phyloP scores from a whole-genome alignment of 805 yeast species.

The Candida tallmaniae region DNA sequence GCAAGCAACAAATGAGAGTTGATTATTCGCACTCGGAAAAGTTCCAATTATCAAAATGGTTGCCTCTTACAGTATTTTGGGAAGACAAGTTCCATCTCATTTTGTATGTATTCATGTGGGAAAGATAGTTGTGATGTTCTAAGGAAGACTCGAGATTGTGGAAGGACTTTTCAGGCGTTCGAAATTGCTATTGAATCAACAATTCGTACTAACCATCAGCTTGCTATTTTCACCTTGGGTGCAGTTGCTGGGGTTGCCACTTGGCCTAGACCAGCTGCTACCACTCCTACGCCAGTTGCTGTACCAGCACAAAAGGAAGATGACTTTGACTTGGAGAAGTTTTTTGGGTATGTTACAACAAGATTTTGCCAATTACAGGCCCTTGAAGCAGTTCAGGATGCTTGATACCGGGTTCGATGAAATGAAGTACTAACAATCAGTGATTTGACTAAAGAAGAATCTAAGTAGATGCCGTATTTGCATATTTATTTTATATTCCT shows the following conservation, averaged over 20 bases:
- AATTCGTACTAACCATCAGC: conserved; percentile 22
- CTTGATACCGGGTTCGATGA: too few species aligned
- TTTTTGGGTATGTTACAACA: conserved; percentile 33
- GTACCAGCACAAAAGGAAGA: conserved; percentile 29
- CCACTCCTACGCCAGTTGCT: conserved; percentile 18
- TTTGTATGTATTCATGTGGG: conserved; percentile 39
- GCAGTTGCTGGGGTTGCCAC: conserved; percentile 34
- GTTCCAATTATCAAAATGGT: conserved; percentile 22
- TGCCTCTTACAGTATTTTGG: conserved; percentile 39
- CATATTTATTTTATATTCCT: too few species aligned
- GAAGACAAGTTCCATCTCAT: conserved; percentile 43
- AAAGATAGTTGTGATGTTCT: too few species aligned
- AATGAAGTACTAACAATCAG: conserved; percentile 22
- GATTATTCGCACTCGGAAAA: neutral
- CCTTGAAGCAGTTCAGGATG: too few species aligned
- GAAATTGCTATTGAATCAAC: neutral
- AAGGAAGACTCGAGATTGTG: too few species aligned
- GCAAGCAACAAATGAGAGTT: conserved; percentile 20
- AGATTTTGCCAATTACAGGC: too few species aligned
- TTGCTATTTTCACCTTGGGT: conserved; percentile 37
- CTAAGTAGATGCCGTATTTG: conserved; percentile 26
- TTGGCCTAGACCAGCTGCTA: conserved; percentile 33
- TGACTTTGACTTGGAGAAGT: conserved; percentile 41
- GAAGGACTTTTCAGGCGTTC: neutral
- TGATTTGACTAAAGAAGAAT: conserved; percentile 39